phyloP scores from a whole-genome alignment of 2,329 filamentous ascomycete species.

The Diaporthe vexans region DNA sequence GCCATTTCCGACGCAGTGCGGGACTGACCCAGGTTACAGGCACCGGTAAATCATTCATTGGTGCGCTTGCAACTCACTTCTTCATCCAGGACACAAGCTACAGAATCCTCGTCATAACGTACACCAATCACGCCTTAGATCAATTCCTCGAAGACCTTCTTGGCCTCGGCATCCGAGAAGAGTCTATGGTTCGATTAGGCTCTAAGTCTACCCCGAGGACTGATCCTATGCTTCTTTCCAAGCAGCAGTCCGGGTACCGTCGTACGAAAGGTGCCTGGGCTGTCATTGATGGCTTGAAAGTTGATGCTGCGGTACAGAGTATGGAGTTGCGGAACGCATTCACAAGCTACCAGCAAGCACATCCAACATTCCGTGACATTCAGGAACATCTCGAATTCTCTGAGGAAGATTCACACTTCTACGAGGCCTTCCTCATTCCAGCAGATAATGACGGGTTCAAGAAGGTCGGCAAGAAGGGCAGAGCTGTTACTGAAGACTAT shows the following conservation, averaged over 20 bases:
- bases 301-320: constrained; percentile 49
- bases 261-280: constrained; percentile 52
- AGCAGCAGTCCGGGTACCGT: constrained; percentile 52
- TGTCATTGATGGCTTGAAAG: constrained; percentile 59
- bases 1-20: background rate
- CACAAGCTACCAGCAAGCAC: constrained; percentile 37
- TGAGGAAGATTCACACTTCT: constrained; percentile 63
- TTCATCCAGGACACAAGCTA: constrained; percentile 64
- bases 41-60: constrained; percentile 83
- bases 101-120: constrained; percentile 74
- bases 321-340: constrained; percentile 43
- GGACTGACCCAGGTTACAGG: constrained; percentile 55
- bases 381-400: constrained; percentile 66
- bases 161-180: constrained; percentile 66
- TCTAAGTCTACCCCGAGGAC: constrained; percentile 68
- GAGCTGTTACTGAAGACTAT: constrained; percentile 59
- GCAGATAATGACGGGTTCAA: constrained; percentile 59
- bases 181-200: constrained; percentile 73
- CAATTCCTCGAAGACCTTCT: constrained; percentile 76
- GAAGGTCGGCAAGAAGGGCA: constrained; percentile 61
- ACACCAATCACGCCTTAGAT: constrained; percentile 77
- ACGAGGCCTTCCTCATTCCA: constrained; percentile 69
- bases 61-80: constrained; percentile 71
- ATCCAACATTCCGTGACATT: constrained; percentile 48
- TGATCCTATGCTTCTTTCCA: constrained; percentile 58